Base-by-base conservation (phyloP, 306 rosid genomes). In the Myrica gale region DNA sequence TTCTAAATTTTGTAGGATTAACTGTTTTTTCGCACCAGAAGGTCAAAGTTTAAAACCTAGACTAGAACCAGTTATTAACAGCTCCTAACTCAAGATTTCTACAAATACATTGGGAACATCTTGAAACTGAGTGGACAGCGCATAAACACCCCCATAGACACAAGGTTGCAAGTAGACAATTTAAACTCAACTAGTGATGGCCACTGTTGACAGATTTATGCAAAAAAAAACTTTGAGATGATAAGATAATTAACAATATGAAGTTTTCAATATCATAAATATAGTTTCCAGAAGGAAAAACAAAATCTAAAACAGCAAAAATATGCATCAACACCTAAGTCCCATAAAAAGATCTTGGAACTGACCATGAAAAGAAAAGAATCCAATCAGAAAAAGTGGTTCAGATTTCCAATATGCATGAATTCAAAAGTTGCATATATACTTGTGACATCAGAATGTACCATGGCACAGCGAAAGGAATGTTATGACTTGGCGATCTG, bases 381-480 rank as follows among this genome's bases (percentile, higher is more conserved):
- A 57, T 57, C 13, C 65, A 10, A 57, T 21, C 20, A 52, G 57
- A 52, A 57, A 2, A 41, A 7, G 48, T 65, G 13, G 23, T 4
- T 41, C 23, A 41, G 45, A 43, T 41, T 41, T 41, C 46, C 48
- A 41, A 4, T 17, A 17, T 10, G 42, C 3, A 42, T 15, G 6
- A 16, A 6, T 65, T 65, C 1, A 17, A 42, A n/a, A 23, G 12
- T 42, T 41, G 17, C 48, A 41, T 9, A 42, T 17, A 65, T 42
- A 17, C n/a, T 17, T 41, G 42, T 47, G 46, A 65, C 19, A 20
- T 53, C 13, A 0, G 57, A 71, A 41, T 9, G 23, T 71, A 81
- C 84, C 84, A 81, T 81, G 77, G 17, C 15, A 62, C 26, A 0
- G 46, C 50, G 20, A n/a, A 46, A 20, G 32, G 42, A 47, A 71